A percentile compares a stretch with the other conserved stretches of the same genome.
phyloP scores from a whole-genome alignment of 352 stramenopile species.

The Phytophthora capsici region DNA sequence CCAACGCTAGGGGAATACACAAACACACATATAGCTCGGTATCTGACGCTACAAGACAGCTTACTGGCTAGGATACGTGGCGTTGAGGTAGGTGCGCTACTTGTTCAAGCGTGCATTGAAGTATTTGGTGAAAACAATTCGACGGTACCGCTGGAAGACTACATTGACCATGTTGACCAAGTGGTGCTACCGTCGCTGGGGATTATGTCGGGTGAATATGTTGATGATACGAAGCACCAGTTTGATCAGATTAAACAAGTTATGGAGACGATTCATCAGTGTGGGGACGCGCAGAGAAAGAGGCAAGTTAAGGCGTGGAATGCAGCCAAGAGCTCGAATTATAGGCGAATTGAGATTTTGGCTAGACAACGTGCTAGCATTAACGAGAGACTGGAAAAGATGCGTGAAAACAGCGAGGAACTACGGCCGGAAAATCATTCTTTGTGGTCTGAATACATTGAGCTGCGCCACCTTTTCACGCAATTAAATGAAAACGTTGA shows the following conservation, averaged over 20 bases:
- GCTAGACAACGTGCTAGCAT: constrained; percentile 63
- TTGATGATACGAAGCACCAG: constrained; percentile 21
- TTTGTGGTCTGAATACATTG: constrained; percentile 72
- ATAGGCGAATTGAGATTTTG: constrained; percentile 75
- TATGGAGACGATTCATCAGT: constrained; percentile 59
- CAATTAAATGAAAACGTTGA: constrained; percentile 70
- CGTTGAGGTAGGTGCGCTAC: constrained; percentile 50
- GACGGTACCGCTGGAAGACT: constrained; percentile 48
- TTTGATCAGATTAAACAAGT: constrained; percentile 55
- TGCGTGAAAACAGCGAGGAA: constrained; percentile 47
- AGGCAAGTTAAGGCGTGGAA: constrained; percentile 60
- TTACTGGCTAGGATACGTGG: constrained; percentile 39
- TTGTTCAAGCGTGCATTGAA: constrained; percentile 65
- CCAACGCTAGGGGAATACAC: constrained; percentile 68
- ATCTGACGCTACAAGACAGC: constrained; percentile 56
- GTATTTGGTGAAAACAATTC: constrained; percentile 48
- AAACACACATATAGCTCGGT: constrained; percentile 53
- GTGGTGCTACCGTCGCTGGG: constrained; percentile 38
- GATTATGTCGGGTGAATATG: constrained; percentile 1
- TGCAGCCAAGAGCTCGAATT: constrained; percentile 59
- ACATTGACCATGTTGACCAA: constrained; percentile 61
- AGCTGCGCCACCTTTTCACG: constrained; percentile 65
- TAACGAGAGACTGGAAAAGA: constrained; percentile 65
- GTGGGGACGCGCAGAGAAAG: constrained; percentile 52
- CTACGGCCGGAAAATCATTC: constrained; percentile 55